Evolutionary conservation across 1,284 basidiomycete species (phyloP), one percentile per base, ranked within the genome.

Genomic region (Boletus mariae): DNA sequence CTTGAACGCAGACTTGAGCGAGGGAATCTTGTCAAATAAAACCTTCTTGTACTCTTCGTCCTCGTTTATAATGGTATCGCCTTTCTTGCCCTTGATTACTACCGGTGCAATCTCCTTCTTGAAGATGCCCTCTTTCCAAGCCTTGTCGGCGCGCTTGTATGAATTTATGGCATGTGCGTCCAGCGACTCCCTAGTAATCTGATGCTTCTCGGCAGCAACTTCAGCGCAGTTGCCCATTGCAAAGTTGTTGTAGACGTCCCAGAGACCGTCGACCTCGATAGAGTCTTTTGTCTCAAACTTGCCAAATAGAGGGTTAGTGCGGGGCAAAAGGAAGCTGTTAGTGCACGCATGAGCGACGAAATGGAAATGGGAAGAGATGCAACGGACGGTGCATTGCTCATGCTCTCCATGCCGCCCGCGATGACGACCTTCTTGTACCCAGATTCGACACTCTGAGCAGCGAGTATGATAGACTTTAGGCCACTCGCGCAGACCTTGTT

Each of bases 401-500:
- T 99, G 74, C 87, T 93, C 78, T 99, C 96, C 84, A 94, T 94
- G 55, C 96, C 96, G 63, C 96, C 97, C 48, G 94, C 95, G 40
- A 88, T 89, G 57, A 98, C 89, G 48, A 98, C 84, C 54, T 80
- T 83, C 63, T 87, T 85, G 68, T 96, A 88, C 51, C 96, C 97
- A 34, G 87, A 79, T 67, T 86, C 81, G 70, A 99, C 94, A 65
- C 84, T 85, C 75, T 98, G 95, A 37, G 92, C 82, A 51, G 93
- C 97, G 59, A 97, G 82, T 73, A 94, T 96, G 75, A 98, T 84
- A 40, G 93, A 80, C 76, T 99, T 98, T 79, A 99, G 80, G 52
- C 96, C 97, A 57, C 90, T 94, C 4, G 96, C 96, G 71, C 96
- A 99, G 66, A 99, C 92, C 74, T 98, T 97, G 83, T 99, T 99